phyloP scores from a whole-genome alignment of 768 basidiomycete genomes.

The Lactarius pseudohatsudake region DNA sequence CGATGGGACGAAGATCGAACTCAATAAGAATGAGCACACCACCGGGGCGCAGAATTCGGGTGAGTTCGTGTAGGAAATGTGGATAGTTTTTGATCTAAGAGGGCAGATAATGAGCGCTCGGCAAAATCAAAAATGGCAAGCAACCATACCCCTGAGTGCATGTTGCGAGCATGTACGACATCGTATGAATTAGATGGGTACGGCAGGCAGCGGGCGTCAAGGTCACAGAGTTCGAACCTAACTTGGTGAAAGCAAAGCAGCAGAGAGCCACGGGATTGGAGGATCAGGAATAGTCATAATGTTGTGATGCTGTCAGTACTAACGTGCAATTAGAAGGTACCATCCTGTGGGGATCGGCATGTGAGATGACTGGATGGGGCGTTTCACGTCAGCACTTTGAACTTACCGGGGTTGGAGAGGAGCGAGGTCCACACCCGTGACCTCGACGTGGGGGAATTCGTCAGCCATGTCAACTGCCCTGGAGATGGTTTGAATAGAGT shows the following conservation, averaged over 20 bases:
- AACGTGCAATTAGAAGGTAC: slow-evolving; percentile 76
- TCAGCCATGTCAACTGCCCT: slow-evolving; percentile 77
- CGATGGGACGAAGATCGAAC: slow-evolving; percentile 52
- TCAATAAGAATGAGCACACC: slow-evolving; percentile 70
- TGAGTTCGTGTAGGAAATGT: slow-evolving; percentile 58
- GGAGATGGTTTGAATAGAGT: background rate
- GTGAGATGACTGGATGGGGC: background rate
- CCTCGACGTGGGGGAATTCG: slow-evolving; percentile 64
- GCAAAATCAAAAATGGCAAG: slow-evolving; percentile 24
- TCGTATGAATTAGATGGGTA: slow-evolving; percentile 65
- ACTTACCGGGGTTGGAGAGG: slow-evolving; percentile 68
- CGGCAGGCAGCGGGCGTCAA: slow-evolving; percentile 59
- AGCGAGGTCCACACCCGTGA: slow-evolving; percentile 69
- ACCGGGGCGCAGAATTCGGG: slow-evolving; percentile 66
- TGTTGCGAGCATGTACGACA: slow-evolving; percentile 66
- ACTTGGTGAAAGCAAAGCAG: background rate
- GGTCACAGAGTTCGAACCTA: slow-evolving; percentile 72
- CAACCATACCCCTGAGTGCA: slow-evolving; percentile 61
- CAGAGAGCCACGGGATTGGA: background rate
- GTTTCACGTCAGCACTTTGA: slow-evolving; percentile 14
- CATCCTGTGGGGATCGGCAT: slow-evolving; percentile 39
- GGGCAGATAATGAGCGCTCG: slow-evolving; percentile 6
- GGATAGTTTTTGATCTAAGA: slow-evolving; percentile 61
- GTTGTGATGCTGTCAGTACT: slow-evolving; percentile 34
- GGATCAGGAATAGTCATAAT: slow-evolving; percentile 4